Evolutionary conservation across 257 asterid species (phyloP).

Genomic region (Dorcoceras hygrometricum): DNA sequence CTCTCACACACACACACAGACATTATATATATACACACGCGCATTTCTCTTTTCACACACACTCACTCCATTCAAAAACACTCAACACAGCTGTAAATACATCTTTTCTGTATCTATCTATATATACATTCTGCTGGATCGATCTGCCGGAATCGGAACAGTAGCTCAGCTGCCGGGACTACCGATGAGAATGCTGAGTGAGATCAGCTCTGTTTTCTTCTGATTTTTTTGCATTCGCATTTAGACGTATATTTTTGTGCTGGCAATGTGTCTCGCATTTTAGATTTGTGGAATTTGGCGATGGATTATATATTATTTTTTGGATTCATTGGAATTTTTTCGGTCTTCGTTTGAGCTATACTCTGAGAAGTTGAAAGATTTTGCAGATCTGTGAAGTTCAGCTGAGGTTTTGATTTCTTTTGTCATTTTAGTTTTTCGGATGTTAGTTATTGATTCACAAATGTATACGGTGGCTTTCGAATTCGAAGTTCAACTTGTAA

Average conservation of each 20-base stretch:
- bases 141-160: conserved; percentile 38
- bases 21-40: conserved; percentile 24
- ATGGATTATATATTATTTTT: not conserved
- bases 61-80: not conserved
- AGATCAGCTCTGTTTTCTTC: conserved; percentile 33
- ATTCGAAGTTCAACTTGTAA: conserved; percentile 4
- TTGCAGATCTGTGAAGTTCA: conserved; percentile 35
- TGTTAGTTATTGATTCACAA: not conserved
- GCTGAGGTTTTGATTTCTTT: conserved; percentile 4
- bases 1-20: conserved; percentile 16
- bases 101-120: conserved; percentile 21
- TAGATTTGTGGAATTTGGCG: not conserved
- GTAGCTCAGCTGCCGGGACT: conserved; percentile 42
- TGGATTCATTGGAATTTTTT: not conserved
- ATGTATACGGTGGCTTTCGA: not conserved
- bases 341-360: conserved; percentile 19
- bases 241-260: not conserved
- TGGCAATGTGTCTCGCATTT: not conserved
- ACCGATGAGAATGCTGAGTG: conserved; percentile 31
- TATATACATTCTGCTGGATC: conserved; percentile 26
- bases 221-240: not conserved
- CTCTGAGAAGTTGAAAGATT: conserved; percentile 20
- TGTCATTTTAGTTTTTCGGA: not conserved
- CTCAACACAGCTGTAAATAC: conserved; percentile 4
- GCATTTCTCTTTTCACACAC: conserved; percentile 28